Conservation (phyloP, 2,329 filamentous ascomycete species). For the Mycocentrospora acerina region DNA sequence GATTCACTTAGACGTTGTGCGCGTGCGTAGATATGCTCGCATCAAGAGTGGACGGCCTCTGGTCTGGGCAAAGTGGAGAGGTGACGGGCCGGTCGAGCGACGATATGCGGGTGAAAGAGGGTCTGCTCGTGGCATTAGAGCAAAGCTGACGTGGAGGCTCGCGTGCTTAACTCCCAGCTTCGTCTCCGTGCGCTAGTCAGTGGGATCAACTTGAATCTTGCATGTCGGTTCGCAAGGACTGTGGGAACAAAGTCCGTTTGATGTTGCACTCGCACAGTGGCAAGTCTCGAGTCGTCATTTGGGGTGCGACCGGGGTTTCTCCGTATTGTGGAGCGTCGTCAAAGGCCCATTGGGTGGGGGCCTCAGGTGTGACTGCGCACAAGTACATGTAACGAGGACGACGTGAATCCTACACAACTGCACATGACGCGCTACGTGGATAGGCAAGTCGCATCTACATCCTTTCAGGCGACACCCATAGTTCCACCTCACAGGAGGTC, state of each 20-base stretch:
- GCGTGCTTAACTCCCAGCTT: conserved; percentile 12
- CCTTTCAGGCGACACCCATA: no score
- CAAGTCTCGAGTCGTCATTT: conserved; percentile 6
- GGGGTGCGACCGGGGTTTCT: conserved; percentile 4
- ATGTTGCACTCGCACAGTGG: conserved; percentile 7
- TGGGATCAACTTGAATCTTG: conserved; percentile 10
- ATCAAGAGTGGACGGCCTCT: conserved; percentile 10
- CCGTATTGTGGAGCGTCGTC: conserved; percentile 10
- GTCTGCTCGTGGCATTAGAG: conserved; percentile 23
- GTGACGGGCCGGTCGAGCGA: conserved; percentile 12
- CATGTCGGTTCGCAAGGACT: no score
- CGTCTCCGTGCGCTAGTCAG: conserved; percentile 9
- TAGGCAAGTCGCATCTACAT: no score
- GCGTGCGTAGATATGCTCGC: conserved; percentile 9
- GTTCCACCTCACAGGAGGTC: no score
- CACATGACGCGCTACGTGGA: no score
- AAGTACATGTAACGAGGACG: no score
- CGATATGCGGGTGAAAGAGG: conserved; percentile 16
- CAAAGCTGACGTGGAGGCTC: conserved; percentile 19
- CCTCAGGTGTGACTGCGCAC: no score
- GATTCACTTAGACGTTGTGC: conserved; percentile 23
- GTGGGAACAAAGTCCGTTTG: conserved; percentile 5
- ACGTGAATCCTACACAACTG: no score
- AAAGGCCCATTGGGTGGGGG: no score
- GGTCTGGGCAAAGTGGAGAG: conserved; percentile 11